Evolutionary conservation across 1,139 yeast species (phyloP), one percentile per base, ranked within the genome.

Genomic region (Wickerhamomyces sp.): DNA sequence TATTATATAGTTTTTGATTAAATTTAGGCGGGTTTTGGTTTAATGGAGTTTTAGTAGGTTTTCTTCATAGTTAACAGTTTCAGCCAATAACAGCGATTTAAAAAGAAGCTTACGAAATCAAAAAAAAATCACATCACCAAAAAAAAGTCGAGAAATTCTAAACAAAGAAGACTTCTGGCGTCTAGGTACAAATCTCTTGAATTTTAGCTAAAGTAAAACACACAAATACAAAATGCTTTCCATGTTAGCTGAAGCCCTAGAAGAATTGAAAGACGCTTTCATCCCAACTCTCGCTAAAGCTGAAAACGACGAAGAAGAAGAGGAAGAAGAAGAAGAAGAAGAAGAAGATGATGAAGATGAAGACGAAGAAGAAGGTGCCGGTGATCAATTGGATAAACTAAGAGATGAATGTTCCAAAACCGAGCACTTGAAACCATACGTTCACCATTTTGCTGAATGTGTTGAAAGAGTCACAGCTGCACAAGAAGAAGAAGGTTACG

Each of bases 401-500:
- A 74, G 73, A 59, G 81, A 72, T 45, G 84, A 79, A 66, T 79
- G 90, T 71, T 70, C 77, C 51, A 71, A 76, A 52, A 73, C 79
- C 47, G 72, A 77, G 47, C 78, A 78, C 45, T 82, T 94, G 69
- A 75, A 79, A 57, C 80, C 80, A 55, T 77, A 74, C 67, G 77
- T 78, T 63, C 95, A 88, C 71, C 95, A 88, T 69, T 87, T 81
- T 72, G 85, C 85, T 45, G 95, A 88, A 70, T 88, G 96, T 76
- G 78, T 83, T 51, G 95, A 84, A 70, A 85, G 95, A 74, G 96
- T 88, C 57, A 81, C 90, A 55, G 78, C 81, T 67, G 93, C 79
- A 64, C 76, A 72, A 75, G 84, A 86, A 71, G 91, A 85, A 64
- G 81, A 74, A 59, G 94, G 71, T 54, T 86, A 87, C 66, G 93